phyloP scores from a whole-genome alignment of 2,329 filamentous ascomycete species.

The Aspergillus luchuensis region DNA sequence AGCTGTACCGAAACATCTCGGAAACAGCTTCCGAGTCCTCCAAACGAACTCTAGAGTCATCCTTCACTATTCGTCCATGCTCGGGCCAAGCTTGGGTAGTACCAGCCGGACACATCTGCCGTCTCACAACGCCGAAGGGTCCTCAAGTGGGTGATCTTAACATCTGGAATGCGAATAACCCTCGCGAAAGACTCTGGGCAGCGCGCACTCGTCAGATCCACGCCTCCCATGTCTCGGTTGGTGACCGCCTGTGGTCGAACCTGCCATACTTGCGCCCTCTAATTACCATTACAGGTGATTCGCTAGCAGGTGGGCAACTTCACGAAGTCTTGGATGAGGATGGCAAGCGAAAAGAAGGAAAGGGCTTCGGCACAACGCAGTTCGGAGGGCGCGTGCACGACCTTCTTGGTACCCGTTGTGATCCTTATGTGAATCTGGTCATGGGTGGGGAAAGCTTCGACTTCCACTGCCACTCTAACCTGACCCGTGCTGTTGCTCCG shows the following conservation, averaged over 20 bases:
- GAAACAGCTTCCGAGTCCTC: constrained; percentile 33
- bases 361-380: constrained; percentile 43
- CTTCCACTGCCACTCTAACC: constrained; percentile 82
- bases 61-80: constrained; percentile 70
- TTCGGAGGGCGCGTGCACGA: constrained; percentile 73
- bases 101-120: constrained; percentile 66
- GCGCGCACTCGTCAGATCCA: constrained; percentile 77
- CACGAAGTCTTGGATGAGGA: constrained; percentile 40
- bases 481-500: constrained; percentile 70
- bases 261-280: constrained; percentile 76
- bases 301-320: constrained; percentile 51
- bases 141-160: constrained; percentile 84
- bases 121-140: constrained; percentile 73
- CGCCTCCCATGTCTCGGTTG: constrained; percentile 69
- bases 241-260: constrained; percentile 75
- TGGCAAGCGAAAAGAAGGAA: constrained; percentile 32
- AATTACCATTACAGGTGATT: constrained; percentile 69
- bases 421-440: constrained; percentile 78
- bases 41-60: constrained; percentile 35
- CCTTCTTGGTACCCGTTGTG: constrained; percentile 77
- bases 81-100: constrained; percentile 74
- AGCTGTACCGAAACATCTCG: constrained; percentile 41
- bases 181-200: constrained; percentile 81
- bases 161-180: constrained; percentile 75
- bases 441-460: constrained; percentile 72